Base-by-base conservation (phyloP, 2,329 filamentous ascomycete species). In the Chrysoporthe deuterocubensis region DNA sequence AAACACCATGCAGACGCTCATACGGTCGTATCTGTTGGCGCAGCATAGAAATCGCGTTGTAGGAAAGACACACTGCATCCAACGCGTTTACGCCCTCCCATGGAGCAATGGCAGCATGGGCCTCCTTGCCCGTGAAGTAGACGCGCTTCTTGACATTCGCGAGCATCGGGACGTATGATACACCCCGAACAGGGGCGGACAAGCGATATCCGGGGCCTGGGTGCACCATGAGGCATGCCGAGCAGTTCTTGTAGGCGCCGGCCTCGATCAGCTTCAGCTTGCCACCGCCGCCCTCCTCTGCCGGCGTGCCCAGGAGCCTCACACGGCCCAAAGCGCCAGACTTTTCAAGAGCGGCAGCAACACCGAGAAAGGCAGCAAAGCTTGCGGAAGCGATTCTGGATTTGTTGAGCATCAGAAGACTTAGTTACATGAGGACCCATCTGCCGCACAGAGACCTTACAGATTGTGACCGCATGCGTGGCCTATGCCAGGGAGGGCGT, bases 31-130 rank as follows among this genome's bases (percentile, higher is more conserved):
- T 79, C 72, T 87, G 84, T 75, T 87, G 83, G 3, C 84, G 79
- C 40, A 85, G 73, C 67, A 84, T 78, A 16, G 80, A 77, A 56
- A 86, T 76, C 69, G 78, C 64, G 76, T 76, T 80, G 72, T 80
- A 79, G 0, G 76, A 75, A 7, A 78, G 70, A 0, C 84, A 80
- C 11, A 83, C 72, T 8, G 83, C 83, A 69, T 86, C 84, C 2
- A 85, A 78, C 0, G 83, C 83, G 70, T 86, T 86, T 62, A 81
- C 73, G 3, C 84, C 83, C 21, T 84, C 78, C 82, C 83, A 85
- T 0, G 83, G 84, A 13, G 80, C 80, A 13, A 80, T 79, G 16
- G 80, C 80, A 0, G 84, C 83, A 64, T 86, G 84, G 0, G 84
- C 80, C 57, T 80, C 79, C 52, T 77, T 76, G 7, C 83, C 84